Conservation (phyloP, 306 rosid genomes). For the Dalbergia cultrata region DNA sequence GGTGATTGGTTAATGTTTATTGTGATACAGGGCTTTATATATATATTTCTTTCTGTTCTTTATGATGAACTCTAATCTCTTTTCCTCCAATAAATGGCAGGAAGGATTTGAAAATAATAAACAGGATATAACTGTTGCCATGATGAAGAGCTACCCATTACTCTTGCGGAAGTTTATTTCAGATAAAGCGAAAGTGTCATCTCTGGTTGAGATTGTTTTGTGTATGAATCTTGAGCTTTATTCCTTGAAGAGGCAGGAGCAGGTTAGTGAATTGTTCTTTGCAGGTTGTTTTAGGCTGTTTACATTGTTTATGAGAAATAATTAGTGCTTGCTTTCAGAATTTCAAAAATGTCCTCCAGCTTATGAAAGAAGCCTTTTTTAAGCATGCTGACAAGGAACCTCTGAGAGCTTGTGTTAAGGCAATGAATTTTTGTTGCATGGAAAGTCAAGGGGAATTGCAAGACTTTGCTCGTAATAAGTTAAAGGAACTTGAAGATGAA, state of each 20-base stretch:
- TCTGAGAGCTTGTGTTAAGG: conserved; percentile 85
- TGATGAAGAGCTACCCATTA: conserved; percentile 85
- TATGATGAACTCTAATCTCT: conserved; percentile 41
- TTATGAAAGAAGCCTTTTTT: conserved; percentile 87
- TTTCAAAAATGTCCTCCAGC: conserved; percentile 83
- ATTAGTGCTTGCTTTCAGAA: conserved; percentile 64
- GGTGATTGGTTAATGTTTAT: conserved; percentile 30
- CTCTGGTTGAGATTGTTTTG: conserved; percentile 78
- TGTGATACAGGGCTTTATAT: conserved; percentile 29
- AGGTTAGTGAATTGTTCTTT: conserved; percentile 60
- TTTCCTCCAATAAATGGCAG: conserved; percentile 57
- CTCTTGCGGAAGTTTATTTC: conserved; percentile 92
- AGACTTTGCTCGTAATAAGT: conserved; percentile 82
- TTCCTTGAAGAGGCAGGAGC: conserved; percentile 91
- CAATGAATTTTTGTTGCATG: conserved; percentile 70
- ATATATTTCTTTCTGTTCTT: not conserved
- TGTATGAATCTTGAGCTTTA: conserved; percentile 87
- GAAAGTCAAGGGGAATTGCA: conserved; percentile 96
- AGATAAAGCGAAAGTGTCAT: conserved; percentile 83
- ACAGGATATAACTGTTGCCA: conserved; percentile 83
- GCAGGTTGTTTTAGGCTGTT: conserved; percentile 38
- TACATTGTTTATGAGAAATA: conserved; percentile 38
- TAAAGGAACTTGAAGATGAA: conserved; percentile 87
- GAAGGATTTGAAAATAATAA: conserved; percentile 82
- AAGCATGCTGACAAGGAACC: conserved; percentile 92